Conservation (phyloP, 2,329 filamentous ascomycete species). For the Ascomycota sp. region DNA sequence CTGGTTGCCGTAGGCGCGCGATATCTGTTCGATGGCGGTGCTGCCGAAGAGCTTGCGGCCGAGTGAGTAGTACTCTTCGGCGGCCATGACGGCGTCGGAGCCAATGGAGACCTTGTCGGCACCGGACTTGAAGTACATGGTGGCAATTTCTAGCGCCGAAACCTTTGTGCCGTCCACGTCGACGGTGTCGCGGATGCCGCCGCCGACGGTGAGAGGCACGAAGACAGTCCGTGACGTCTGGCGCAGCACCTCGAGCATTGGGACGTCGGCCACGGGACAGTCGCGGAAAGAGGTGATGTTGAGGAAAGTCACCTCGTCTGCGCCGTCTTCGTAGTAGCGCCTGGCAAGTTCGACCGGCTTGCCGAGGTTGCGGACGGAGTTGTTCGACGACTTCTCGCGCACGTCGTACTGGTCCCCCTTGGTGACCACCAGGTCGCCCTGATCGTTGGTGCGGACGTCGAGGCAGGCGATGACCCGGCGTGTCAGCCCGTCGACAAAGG, state of each 20-base stretch:
- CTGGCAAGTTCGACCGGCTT: slow-evolving; percentile 92
- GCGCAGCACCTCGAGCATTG: slow-evolving; percentile 87
- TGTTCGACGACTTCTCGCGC: slow-evolving; percentile 54
- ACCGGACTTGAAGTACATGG: slow-evolving; percentile 91
- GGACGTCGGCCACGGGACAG: slow-evolving; percentile 75
- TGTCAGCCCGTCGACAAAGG: slow-evolving; percentile 51
- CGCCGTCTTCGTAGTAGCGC: slow-evolving; percentile 88
- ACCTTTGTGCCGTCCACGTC: slow-evolving; percentile 74
- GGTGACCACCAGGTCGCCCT: slow-evolving; percentile 87
- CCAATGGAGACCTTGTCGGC: slow-evolving; percentile 97
- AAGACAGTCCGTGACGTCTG: slow-evolving; percentile 81
- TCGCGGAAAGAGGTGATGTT: slow-evolving; percentile 98
- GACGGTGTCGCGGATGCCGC: slow-evolving; percentile 81
- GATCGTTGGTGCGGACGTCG: slow-evolving; percentile 85
- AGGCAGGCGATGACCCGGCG: slow-evolving; percentile 86
- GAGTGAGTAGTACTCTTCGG: slow-evolving; percentile 68
- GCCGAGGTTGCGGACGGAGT: slow-evolving; percentile 69
- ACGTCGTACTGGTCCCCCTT: slow-evolving; percentile 99
- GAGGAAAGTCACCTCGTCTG: slow-evolving; percentile 90
- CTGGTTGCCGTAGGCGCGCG: slow-evolving; percentile 81
- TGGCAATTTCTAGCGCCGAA: slow-evolving; percentile 82
- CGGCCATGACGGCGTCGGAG: slow-evolving; percentile 80
- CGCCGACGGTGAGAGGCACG: slow-evolving; percentile 86
- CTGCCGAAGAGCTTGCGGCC: slow-evolving; percentile 52
- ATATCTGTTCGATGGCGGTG: slow-evolving; percentile 92